These are phyloP conservation scores for Stentor roeselii DNA, from an alignment of 73 alveolate genomes.

Conservation along the genomic window DNA sequence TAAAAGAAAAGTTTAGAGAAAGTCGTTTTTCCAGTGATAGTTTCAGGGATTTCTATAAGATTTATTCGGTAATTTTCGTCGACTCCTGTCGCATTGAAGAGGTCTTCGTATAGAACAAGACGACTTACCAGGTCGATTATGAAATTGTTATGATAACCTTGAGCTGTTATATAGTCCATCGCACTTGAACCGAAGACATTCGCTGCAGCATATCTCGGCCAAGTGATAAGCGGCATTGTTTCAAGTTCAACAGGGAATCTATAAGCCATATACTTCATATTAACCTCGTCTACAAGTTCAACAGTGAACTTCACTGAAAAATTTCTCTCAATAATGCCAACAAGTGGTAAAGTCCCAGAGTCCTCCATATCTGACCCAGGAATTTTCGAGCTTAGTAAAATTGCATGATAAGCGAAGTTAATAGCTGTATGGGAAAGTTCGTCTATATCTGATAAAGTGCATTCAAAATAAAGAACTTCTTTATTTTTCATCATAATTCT, in stretches of 20 bases:
- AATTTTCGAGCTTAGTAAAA: slow-evolving; percentile 50
- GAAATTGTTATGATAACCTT: slow-evolving; percentile 47
- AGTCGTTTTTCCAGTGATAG: slow-evolving; percentile 35
- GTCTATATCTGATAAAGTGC: slow-evolving; percentile 49
- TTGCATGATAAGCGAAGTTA: slow-evolving; percentile 49
- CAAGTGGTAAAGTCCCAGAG: slow-evolving; percentile 50
- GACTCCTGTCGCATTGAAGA: slow-evolving; percentile 42
- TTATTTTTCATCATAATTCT: slow-evolving; percentile 37
- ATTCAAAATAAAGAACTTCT: slow-evolving; percentile 45
- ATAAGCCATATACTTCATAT: slow-evolving; percentile 47
- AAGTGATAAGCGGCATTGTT: slow-evolving; percentile 1
- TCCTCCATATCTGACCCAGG: slow-evolving; percentile 55
- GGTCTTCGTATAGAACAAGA: slow-evolving; percentile 42
- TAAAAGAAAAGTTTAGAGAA: slow-evolving; percentile 39
- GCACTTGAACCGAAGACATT: slow-evolving; percentile 35
- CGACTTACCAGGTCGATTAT: slow-evolving; percentile 53
- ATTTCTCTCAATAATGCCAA: slow-evolving; percentile 53
- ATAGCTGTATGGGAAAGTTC: slow-evolving; percentile 60
- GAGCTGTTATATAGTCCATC: slow-evolving; percentile 57
- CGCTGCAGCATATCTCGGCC: slow-evolving; percentile 33
- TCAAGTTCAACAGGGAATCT: background rate
- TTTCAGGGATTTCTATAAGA: slow-evolving; percentile 36
- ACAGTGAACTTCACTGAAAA: slow-evolving; percentile 58
- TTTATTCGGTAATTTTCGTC: slow-evolving; percentile 53
- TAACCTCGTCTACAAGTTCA: slow-evolving; percentile 60